Evolutionary conservation across 371 early-diverging fungal species (phyloP).

Genomic region (Umbelopsis sp.): DNA sequence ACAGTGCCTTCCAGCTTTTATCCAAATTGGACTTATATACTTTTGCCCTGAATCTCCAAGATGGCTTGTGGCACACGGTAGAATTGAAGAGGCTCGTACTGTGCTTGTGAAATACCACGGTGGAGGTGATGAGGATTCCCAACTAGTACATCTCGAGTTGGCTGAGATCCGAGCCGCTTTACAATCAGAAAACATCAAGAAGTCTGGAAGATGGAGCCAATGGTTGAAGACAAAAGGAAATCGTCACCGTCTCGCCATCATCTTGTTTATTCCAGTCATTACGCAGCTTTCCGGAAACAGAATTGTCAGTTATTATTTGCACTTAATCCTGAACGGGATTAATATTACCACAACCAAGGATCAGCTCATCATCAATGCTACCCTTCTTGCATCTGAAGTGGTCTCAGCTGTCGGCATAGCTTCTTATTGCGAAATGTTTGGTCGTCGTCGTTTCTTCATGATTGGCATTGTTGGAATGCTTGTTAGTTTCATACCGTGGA

Average conservation of each 20-base stretch:
- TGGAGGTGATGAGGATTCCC: conserved; percentile 27
- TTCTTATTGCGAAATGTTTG: conserved; percentile 29
- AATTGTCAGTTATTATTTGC: not conserved
- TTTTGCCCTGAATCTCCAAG: conserved; percentile 54
- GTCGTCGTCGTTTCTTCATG: conserved; percentile 47
- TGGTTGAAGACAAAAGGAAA: conserved; percentile 17
- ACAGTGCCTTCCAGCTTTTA: conserved; percentile 49
- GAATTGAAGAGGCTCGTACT: conserved; percentile 39
- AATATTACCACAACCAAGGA: conserved; percentile 4
- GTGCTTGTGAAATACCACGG: conserved; percentile 43
- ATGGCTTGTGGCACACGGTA: conserved; percentile 55
- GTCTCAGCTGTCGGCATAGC: conserved; percentile 32
- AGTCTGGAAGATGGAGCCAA: not conserved
- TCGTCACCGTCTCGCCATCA: conserved; percentile 8
- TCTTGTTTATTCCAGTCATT: conserved; percentile 10
- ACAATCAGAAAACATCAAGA: not conserved
- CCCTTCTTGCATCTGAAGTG: conserved; percentile 26
- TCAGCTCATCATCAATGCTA: conserved; percentile 12
- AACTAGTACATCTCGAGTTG: not conserved
- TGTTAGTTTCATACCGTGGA: conserved; percentile 27
- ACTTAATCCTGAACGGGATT: not conserved
- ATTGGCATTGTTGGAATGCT: conserved; percentile 39
- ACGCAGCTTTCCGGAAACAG: conserved; percentile 12
- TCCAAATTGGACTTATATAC: conserved; percentile 44
- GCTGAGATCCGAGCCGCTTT: conserved; percentile 1